Conservation (phyloP, 1,284 basidiomycete species). For the Trichosporon asahii region DNA sequence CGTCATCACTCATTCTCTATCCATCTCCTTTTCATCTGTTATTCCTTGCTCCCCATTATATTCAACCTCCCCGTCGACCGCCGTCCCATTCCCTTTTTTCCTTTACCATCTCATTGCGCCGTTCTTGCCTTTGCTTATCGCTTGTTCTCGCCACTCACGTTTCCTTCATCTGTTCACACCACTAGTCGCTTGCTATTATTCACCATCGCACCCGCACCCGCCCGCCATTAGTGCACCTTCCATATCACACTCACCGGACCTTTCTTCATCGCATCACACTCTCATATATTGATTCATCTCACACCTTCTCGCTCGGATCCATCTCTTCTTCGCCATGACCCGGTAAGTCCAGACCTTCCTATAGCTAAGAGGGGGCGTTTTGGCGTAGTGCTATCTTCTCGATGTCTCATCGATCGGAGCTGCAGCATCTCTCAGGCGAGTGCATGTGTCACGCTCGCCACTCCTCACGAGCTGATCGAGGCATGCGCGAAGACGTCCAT, state of each 20-base stretch:
- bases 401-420: background rate
- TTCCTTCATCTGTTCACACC: background rate
- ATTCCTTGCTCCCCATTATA: background rate
- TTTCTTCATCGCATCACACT: background rate
- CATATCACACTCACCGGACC: background rate
- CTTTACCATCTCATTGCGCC: background rate
- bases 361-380: background rate
- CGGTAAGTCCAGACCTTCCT: background rate
- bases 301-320: background rate
- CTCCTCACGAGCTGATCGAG: background rate
- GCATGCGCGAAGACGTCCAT: background rate
- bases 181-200: background rate
- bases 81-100: background rate
- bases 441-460: background rate
- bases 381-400: background rate
- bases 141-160: background rate
- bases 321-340: slow-evolving; percentile 3
- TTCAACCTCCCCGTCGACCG: background rate
- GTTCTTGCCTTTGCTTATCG: background rate
- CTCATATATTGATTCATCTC: background rate
- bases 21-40: background rate
- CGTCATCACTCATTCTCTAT: slow-evolving; percentile 1
- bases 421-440: background rate
- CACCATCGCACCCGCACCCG: background rate
- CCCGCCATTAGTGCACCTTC: background rate